Conservation (phyloP, 108 stramenopile genomes). For the Ochromonas danica region DNA sequence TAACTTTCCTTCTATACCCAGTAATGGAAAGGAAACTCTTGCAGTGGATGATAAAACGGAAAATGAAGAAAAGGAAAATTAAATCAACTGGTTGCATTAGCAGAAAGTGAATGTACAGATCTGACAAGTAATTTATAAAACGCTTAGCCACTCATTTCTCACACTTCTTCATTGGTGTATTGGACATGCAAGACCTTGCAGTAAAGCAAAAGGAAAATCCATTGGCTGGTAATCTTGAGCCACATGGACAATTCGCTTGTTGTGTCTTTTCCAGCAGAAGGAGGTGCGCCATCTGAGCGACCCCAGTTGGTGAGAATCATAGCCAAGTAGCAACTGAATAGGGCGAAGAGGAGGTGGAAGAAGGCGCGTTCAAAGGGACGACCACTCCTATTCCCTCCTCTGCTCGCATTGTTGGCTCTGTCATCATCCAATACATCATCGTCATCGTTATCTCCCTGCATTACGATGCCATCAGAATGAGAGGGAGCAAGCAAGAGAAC, state of each 20-base stretch:
- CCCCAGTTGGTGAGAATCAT: slow-evolving; percentile 37
- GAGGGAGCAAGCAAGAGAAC: too few species aligned
- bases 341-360: slow-evolving; percentile 16
- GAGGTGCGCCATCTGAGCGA: slow-evolving; percentile 8
- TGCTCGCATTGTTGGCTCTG: background rate
- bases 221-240: slow-evolving; percentile 34
- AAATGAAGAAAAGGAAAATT: too few species aligned
- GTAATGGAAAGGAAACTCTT: background rate
- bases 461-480: too few species aligned
- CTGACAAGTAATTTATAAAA: too few species aligned
- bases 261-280: background rate
- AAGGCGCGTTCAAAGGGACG: background rate
- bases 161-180: background rate
- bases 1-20: background rate
- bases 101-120: too few species aligned
- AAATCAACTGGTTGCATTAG: too few species aligned
- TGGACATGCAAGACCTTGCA: slow-evolving; percentile 4
- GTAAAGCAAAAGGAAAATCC: slow-evolving; percentile 24
- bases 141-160: too few species aligned
- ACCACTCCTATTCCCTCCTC: slow-evolving; percentile 2
- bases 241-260: slow-evolving; percentile 17
- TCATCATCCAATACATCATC: background rate
- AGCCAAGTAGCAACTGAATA: slow-evolving; percentile 22
- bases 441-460: background rate
- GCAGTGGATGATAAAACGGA: background rate